Evolutionary conservation across 768 basidiomycete genomes (phyloP), one percentile per base, ranked within the genome.

Genomic region (Clitopilus hobsonii): DNA sequence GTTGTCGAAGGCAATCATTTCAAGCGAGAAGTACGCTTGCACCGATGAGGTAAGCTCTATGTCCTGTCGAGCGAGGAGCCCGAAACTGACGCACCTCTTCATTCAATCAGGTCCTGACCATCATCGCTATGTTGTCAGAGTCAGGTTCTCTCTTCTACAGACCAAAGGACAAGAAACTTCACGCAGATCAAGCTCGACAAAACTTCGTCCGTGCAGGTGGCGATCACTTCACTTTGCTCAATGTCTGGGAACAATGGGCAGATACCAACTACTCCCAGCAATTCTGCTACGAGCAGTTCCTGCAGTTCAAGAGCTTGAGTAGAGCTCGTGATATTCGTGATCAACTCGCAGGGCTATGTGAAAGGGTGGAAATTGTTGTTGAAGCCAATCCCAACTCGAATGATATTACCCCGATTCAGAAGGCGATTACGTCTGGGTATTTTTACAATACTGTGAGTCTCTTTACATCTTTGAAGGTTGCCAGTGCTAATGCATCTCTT

Each of bases 161-260:
- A 29, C 97, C 97, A 1, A 99, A 98, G 73, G 96, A 98, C 76
- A 99, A 98, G 77, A 95, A 94, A 66, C 72, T 94, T 50, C 93
- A 98, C 64, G 97, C 97, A 13, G 96, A 99, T 64, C 94, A 98
- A 73, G 97, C 97, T 3, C 84, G 96, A 54, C 91, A 96, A 69
- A 98, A 98, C 67, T 99, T 99, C 67, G 86, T 95, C 55, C 92
- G 93, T 49, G 77, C 91, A 0, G 96, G 97, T 25, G 97, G 97
- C 22, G 97, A 99, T 64, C 97, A 98, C 72, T 99, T 98, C 67
- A 98, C 96, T 5, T 71, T 99, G 22, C 79, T 99, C 24, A 98
- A 98, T 67, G 93, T 98, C 11, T 98, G 94, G 89, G 95, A 98
- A 67, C 95, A 98, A 65, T 99, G 97, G 97, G 91, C 91, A 18